Evolutionary conservation across 1,284 basidiomycete species (phyloP).

Genomic region (Salmacisia buchloeana): DNA sequence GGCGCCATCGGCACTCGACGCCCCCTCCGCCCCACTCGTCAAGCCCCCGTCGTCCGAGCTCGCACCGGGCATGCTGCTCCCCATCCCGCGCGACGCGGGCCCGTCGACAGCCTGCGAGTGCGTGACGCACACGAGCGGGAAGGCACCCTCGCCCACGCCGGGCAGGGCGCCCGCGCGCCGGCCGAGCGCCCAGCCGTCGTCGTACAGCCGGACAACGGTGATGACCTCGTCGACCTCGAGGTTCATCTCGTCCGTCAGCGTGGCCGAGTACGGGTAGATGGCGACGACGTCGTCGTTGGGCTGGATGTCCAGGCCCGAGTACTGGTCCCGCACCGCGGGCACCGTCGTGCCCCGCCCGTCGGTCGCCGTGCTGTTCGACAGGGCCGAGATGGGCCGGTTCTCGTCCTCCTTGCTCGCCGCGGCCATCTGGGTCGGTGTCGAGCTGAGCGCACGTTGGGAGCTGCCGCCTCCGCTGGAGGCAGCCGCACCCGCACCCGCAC

Average conservation of each 20-base stretch:
- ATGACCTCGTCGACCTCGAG: conserved; percentile 32
- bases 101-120: conserved; percentile 14
- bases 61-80: conserved; percentile 22
- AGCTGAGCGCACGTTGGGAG: not conserved
- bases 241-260: conserved; percentile 42
- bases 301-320: conserved; percentile 41
- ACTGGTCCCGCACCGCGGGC: conserved; percentile 38
- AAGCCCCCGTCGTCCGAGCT: conserved; percentile 22
- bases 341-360: conserved; percentile 41
- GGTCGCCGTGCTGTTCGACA: conserved; percentile 10
- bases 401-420: not conserved
- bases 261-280: conserved; percentile 45
- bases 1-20: conserved; percentile 31
- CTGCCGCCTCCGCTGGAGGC: not conserved
- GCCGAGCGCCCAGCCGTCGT: conserved; percentile 44
- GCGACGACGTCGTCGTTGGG: conserved; percentile 40
- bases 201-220: conserved; percentile 37
- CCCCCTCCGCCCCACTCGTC: conserved; percentile 32
- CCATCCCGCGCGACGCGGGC: not conserved
- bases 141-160: conserved; percentile 26
- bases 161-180: conserved; percentile 17
- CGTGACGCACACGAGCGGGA: conserved; percentile 42
- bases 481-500: not conserved
- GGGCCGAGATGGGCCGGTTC: not conserved
- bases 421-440: not conserved